Conservation (phyloP, 2,329 filamentous ascomycete species). For the Epichloe uncinata region DNA sequence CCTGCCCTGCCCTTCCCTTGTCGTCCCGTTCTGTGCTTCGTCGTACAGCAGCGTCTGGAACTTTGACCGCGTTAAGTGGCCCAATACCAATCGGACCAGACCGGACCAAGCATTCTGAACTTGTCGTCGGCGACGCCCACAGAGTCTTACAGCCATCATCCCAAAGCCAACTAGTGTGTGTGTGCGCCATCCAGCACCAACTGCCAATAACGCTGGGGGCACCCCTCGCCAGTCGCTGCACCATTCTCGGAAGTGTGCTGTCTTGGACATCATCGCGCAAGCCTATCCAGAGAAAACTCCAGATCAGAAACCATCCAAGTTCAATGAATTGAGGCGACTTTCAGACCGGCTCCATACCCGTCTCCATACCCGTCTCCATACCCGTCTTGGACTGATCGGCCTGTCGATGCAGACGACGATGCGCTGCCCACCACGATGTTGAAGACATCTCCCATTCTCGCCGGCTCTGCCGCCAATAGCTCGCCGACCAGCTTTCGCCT, state of each 20-base stretch:
- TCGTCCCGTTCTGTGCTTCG: not conserved
- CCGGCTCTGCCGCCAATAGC: conserved; percentile 34
- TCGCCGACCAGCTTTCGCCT: conserved; percentile 34
- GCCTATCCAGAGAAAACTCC: not conserved
- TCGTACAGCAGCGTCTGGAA: not conserved
- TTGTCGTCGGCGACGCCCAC: too few species aligned
- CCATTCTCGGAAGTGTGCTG: not conserved
- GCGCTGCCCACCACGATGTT: conserved; percentile 43
- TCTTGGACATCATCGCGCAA: not conserved
- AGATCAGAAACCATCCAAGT: not conserved
- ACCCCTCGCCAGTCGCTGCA: not conserved
- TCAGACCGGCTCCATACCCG: not conserved
- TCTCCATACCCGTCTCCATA: too few species aligned
- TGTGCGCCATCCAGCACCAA: too few species aligned
- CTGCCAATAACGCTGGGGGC: not conserved
- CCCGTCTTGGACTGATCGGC: not conserved
- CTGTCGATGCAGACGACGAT: conserved; percentile 22
- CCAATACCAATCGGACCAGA: not conserved
- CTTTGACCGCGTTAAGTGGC: not conserved
- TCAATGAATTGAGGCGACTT: conserved; percentile 3
- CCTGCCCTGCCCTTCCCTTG: not conserved
- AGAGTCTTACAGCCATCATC: not conserved
- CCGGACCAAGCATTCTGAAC: not conserved
- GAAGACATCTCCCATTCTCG: conserved; percentile 41
- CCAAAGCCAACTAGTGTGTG: not conserved